Evolutionary conservation across 768 basidiomycete genomes (phyloP).

Genomic region (Suillus brevipes): DNA sequence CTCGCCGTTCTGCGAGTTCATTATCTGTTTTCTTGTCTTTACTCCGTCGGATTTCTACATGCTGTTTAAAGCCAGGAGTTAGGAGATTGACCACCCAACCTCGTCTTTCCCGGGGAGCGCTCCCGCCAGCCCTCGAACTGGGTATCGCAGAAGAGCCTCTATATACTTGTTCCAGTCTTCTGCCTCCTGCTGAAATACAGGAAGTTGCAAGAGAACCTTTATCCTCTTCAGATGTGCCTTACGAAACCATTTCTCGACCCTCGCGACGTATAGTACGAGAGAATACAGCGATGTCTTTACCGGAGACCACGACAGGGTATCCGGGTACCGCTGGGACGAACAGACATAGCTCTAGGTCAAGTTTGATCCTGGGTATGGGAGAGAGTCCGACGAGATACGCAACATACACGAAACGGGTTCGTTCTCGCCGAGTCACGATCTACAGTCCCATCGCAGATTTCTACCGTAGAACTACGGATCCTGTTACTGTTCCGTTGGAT

Average conservation of each 20-base stretch:
- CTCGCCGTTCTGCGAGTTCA: not conserved
- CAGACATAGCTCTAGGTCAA: not conserved
- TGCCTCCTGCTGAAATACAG: not conserved
- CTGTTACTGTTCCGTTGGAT: not conserved
- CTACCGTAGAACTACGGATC: not conserved
- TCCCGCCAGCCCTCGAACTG: not conserved
- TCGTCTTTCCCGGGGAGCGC: not conserved
- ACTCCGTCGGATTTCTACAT: not conserved
- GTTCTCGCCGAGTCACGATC: not conserved
- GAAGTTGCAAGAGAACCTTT: not conserved
- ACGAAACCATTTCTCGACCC: not conserved
- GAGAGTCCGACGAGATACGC: not conserved
- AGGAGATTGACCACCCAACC: not conserved
- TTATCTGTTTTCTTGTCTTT: not conserved
- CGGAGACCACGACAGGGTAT: not conserved
- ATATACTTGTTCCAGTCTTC: not conserved
- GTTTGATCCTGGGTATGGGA: not conserved
- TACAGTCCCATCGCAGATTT: not conserved
- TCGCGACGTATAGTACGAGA: not conserved
- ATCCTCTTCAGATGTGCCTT: conserved; percentile 6
- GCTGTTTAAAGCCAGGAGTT: not conserved
- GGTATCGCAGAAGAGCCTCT: not conserved
- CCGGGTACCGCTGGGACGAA: not conserved
- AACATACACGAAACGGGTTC: not conserved
- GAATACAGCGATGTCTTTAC: not conserved